phyloP scores from a whole-genome alignment of 129 eudicot species.

The Tanacetum coccineum region DNA sequence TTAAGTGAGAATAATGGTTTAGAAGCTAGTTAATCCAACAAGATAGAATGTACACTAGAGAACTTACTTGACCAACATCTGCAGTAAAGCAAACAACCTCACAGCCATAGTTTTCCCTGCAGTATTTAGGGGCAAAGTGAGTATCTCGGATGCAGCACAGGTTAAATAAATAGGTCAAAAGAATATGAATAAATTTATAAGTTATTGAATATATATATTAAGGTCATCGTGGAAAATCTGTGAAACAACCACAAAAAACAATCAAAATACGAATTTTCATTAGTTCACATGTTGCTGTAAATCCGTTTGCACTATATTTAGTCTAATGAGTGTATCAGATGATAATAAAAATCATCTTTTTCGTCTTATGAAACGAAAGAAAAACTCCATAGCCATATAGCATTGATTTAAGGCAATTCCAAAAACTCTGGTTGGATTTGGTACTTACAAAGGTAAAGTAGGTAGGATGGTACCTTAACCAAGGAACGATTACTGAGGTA shows the following conservation, averaged over 20 bases:
- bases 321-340: too few relatives aligned
- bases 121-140: conserved; percentile 7
- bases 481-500: conserved; percentile 98
- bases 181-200: too few relatives aligned
- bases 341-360: too few relatives aligned
- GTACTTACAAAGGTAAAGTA: too few relatives aligned
- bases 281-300: too few relatives aligned
- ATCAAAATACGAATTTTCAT: too few relatives aligned
- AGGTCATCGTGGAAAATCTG: too few relatives aligned
- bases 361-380: not conserved
- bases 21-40: conserved; percentile 2
- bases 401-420: too few relatives aligned
- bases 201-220: too few relatives aligned
- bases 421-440: too few relatives aligned
- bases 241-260: too few relatives aligned
- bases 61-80: conserved; percentile 97
- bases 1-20: not conserved
- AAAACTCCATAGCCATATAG: not conserved
- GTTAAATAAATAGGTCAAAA: not conserved
- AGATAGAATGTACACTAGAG: not conserved
- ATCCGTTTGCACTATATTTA: too few relatives aligned
- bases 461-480: conserved; percentile 62
- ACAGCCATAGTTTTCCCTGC: conserved; percentile 98
- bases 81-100: conserved; percentile 99
- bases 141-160: conserved; percentile 4